These are phyloP conservation scores for Lobosporangium transversale DNA, from an alignment of 192 early-diverging fungal genomes.

Conservation along the genomic window DNA sequence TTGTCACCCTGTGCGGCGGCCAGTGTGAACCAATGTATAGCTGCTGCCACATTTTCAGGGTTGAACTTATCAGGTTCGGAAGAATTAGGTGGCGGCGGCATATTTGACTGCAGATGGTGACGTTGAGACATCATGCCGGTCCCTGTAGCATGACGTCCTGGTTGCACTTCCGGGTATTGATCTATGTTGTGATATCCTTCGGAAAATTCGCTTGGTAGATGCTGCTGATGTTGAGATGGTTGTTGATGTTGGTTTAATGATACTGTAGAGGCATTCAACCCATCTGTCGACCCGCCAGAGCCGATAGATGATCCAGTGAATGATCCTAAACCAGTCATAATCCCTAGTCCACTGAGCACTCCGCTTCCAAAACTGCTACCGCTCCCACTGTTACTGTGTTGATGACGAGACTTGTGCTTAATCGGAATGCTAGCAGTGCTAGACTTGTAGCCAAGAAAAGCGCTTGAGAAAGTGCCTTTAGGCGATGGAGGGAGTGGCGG, in stretches of 20 bases:
- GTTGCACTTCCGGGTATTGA: constrained; percentile 11
- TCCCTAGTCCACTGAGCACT: constrained; percentile 27
- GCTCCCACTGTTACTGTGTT: constrained; percentile 31
- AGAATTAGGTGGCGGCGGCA: neutral
- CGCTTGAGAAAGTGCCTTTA: constrained; percentile 23
- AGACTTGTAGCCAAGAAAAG: constrained; percentile 19
- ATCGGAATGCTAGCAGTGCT: constrained; percentile 43
- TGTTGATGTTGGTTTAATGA: constrained; percentile 23
- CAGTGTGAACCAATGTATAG: constrained; percentile 54
- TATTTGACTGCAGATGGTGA: constrained; percentile 11
- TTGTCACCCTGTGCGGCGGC: constrained; percentile 54
- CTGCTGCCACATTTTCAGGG: constrained; percentile 51
- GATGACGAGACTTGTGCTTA: constrained; percentile 35
- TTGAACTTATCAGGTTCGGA: constrained; percentile 51
- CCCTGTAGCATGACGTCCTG: neutral
- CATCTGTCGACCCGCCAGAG: constrained; percentile 20
- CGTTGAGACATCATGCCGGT: constrained; percentile 3
- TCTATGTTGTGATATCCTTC: constrained; percentile 45
- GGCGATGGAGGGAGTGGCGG: constrained; percentile 32
- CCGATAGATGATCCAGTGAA: constrained; percentile 36
- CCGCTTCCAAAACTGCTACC: constrained; percentile 40
- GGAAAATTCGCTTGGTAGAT: constrained; percentile 19
- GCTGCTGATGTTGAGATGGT: no score
- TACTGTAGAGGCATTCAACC: constrained; percentile 13
- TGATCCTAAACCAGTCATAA: constrained; percentile 38